Percentiles rank a stretch among this genome's conserved stretches.
These are phyloP conservation scores for Cocos nucifera DNA, from an alignment of 176 grass and related monocot genomes.

Conservation along the genomic window DNA sequence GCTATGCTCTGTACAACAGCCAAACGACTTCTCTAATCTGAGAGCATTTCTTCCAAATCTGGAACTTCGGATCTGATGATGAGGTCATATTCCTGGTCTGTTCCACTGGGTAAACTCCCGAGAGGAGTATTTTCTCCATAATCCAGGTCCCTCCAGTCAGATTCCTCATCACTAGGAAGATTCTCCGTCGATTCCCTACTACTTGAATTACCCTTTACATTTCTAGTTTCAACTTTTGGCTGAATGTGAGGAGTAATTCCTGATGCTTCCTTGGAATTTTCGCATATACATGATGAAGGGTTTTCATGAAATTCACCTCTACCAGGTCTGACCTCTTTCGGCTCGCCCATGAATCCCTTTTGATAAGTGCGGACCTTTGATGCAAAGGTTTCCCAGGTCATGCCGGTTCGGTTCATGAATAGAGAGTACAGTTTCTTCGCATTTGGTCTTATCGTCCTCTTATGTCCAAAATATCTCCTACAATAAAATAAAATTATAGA, in stretches of 20 bases:
- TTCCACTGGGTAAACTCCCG: constrained; percentile 9
- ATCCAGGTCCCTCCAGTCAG: constrained; percentile 21
- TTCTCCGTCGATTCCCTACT: constrained; percentile 16
- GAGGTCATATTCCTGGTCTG: constrained; percentile 26
- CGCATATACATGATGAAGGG: constrained; percentile 60
- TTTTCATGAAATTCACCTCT: constrained; percentile 71
- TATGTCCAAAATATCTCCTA: constrained; percentile 71
- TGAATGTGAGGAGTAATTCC: not conserved
- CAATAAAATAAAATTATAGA: too few species aligned
- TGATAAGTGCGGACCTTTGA: constrained; percentile 35
- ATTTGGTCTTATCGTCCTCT: constrained; percentile 69
- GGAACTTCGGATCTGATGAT: constrained; percentile 37
- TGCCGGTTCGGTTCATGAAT: constrained; percentile 48
- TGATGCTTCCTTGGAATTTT: constrained; percentile 20
- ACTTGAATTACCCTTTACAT: not conserved
- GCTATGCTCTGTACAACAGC: too few species aligned
- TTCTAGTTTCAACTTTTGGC: not conserved
- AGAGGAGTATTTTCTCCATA: constrained; percentile 27
- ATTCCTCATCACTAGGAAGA: constrained; percentile 22
- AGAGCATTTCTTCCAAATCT: constrained; percentile 50
- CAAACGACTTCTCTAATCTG: constrained; percentile 29
- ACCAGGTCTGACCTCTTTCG: constrained; percentile 56
- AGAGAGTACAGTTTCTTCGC: constrained; percentile 47
- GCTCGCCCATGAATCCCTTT: constrained; percentile 73
- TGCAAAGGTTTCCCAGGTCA: constrained; percentile 58